These are phyloP conservation scores for Secale cereale DNA, from an alignment of 176 grass and related monocot species.

Conservation along the genomic window DNA sequence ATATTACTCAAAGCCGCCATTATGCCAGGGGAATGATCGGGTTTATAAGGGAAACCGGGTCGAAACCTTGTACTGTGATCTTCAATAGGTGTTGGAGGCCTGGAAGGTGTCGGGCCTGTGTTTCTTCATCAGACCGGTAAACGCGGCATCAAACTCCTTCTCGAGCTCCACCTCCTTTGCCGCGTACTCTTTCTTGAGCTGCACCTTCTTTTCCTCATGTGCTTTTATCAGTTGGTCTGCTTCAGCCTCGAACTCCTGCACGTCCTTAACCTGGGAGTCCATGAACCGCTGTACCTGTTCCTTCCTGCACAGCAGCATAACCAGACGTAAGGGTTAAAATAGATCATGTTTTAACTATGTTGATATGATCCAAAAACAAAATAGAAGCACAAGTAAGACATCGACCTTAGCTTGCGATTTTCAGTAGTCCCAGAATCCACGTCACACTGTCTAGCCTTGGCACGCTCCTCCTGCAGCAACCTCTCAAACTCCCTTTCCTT, in stretches of 20 bases:
- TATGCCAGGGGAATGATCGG: too few species aligned
- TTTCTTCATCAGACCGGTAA: constrained; percentile 53
- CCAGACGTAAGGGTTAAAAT: not conserved
- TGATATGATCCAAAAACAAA: not conserved
- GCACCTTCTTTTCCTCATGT: constrained; percentile 54
- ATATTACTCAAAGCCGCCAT: too few species aligned
- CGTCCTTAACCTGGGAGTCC: constrained; percentile 62
- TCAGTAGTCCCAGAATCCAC: constrained; percentile 50
- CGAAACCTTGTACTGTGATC: too few species aligned
- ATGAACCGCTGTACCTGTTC: constrained; percentile 66
- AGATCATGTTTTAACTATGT: not conserved
- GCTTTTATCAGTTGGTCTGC: constrained; percentile 47
- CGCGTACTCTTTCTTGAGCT: constrained; percentile 56
- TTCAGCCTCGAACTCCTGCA: constrained; percentile 58
- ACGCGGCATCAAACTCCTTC: constrained; percentile 42
- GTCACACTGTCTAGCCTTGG: constrained; percentile 58
- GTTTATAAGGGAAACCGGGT: too few species aligned
- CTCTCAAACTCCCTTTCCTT: constrained; percentile 67
- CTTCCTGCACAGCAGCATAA: constrained; percentile 42
- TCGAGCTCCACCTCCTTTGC: constrained; percentile 59
- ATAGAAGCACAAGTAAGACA: not conserved
- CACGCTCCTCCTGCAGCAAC: constrained; percentile 61
- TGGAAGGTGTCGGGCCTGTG: too few species aligned
- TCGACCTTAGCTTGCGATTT: constrained; percentile 45
- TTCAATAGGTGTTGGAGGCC: too few species aligned